Base-by-base conservation (phyloP, 306 rosid genomes). In the Vigna nakashimae region DNA sequence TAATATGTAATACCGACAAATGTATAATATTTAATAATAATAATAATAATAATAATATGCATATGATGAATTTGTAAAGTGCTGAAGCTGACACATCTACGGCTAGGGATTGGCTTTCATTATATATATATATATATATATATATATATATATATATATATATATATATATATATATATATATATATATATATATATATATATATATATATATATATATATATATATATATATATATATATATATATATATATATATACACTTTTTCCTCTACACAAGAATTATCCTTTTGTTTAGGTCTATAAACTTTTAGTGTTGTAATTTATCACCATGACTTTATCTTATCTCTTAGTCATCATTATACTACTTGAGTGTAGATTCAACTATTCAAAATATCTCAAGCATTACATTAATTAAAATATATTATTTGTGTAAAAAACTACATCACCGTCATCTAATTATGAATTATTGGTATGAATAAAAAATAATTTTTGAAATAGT, bases 241-340 rank as follows among this genome's bases (percentile, higher is more conserved):
- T 30, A 30, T 30, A 2, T 30, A 2, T 30, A 2, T 32, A 1
- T 32, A 4, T 34, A 1, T 0, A 24, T 24, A 55, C 12, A 26
- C 65, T 26, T 58, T 15, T 26, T 57, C 36, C 64, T 56, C 62
- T 57, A 12, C 26, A 24, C 36, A 57, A 24, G 1, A 57, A 24
- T 57, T 57, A 16, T 22, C 36, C 64, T 56, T 58, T 36, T 58
- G 14, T 58, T 24, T 58, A 4, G 34, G 64, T 58, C 64, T 24
- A 24, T 58, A 58, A 56, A 58, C 38, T 34, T 28, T 32, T n/a
- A 70, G 55, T 32, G 46, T 50, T 50, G 46, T 32, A 14, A 70
- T 70, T 50, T n/a, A 28, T 51, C 26, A 71, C 12, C 26, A 52
- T 18, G 4, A 53, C 53, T 14, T 71, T 7, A 72, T 55, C 65